phyloP scores from a whole-genome alignment of 306 rosid genomes.

The Astragalus membranaceus region DNA sequence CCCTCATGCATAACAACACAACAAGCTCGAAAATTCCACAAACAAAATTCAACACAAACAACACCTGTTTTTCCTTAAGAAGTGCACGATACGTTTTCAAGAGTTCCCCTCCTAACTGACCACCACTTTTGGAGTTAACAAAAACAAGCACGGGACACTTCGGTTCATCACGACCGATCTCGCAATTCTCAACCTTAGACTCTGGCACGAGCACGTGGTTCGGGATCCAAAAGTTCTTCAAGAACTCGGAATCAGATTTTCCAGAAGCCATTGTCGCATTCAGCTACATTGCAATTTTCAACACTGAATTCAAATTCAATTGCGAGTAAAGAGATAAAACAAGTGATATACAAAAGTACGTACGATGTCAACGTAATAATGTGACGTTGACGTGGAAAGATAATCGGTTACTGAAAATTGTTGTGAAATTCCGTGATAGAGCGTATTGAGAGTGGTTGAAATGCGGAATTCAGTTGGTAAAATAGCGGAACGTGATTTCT shows the following conservation, averaged over 20 bases:
- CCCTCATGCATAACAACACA: neutral
- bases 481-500: neutral
- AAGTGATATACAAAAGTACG: neutral
- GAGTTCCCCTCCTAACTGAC: conserved; percentile 85
- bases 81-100: conserved; percentile 54
- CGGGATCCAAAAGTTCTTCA: conserved; percentile 62
- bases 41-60: neutral
- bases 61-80: conserved; percentile 64
- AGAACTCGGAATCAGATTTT: conserved; percentile 16
- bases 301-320: neutral
- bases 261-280: conserved; percentile 41
- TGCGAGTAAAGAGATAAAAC: neutral
- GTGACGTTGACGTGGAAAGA: neutral
- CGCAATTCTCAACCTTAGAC: conserved; percentile 16
- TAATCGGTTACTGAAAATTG: neutral
- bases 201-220: conserved; percentile 45
- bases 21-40: neutral
- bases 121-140: conserved; percentile 88
- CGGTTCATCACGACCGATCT: conserved; percentile 30
- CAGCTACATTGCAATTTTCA: conserved; percentile 17
- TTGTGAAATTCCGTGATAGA: neutral
- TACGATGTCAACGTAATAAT: neutral
- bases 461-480: neutral
- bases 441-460: neutral
- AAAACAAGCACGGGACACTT: conserved; percentile 76